phyloP scores from a whole-genome alignment of 306 rosid species.

The Lathyrus tuberosus region DNA sequence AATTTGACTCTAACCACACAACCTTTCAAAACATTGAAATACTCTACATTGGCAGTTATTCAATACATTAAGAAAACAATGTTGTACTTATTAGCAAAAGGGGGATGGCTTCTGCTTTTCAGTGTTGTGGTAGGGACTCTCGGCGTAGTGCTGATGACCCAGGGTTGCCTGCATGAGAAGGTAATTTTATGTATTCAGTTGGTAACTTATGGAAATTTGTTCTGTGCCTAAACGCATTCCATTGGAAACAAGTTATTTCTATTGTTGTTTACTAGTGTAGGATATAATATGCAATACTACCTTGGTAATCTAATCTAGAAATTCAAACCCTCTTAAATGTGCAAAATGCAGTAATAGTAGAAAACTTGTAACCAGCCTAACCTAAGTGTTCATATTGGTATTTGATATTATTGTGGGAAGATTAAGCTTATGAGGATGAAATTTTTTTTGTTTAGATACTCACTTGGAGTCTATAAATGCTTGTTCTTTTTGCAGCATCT shows the following conservation, averaged over 20 bases:
- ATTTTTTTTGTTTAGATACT: slow-evolving; percentile 27
- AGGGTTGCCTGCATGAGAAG: slow-evolving; percentile 80
- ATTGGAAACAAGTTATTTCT: slow-evolving; percentile 6
- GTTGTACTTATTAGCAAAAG: slow-evolving; percentile 67
- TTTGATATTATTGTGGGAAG: slow-evolving; percentile 13
- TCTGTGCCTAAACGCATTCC: not conserved
- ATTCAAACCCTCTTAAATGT: not conserved
- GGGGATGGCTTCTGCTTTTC: slow-evolving; percentile 89
- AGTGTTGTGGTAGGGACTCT: slow-evolving; percentile 53
- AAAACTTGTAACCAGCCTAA: slow-evolving; percentile 8
- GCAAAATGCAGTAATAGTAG: slow-evolving; percentile 13
- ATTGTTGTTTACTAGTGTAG: not conserved
- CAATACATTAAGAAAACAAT: slow-evolving; percentile 59
- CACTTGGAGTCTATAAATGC: slow-evolving; percentile 25
- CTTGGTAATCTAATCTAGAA: slow-evolving; percentile 1
- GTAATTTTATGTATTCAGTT: slow-evolving; percentile 46
- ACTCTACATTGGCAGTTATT: slow-evolving; percentile 69
- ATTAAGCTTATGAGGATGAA: slow-evolving; percentile 6
- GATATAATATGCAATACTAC: slow-evolving; percentile 6
- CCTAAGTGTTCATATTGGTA: slow-evolving; percentile 14
- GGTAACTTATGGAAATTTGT: slow-evolving; percentile 20
- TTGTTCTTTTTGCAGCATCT: slow-evolving; percentile 69
- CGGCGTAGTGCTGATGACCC: slow-evolving; percentile 65
- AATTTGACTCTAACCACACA: slow-evolving; percentile 75
- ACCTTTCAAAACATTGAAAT: slow-evolving; percentile 85